Percentiles rank a stretch among this genome's conserved stretches.
phyloP scores from a whole-genome alignment of 139 green algal genomes.

The Parachlorella kessleri region DNA sequence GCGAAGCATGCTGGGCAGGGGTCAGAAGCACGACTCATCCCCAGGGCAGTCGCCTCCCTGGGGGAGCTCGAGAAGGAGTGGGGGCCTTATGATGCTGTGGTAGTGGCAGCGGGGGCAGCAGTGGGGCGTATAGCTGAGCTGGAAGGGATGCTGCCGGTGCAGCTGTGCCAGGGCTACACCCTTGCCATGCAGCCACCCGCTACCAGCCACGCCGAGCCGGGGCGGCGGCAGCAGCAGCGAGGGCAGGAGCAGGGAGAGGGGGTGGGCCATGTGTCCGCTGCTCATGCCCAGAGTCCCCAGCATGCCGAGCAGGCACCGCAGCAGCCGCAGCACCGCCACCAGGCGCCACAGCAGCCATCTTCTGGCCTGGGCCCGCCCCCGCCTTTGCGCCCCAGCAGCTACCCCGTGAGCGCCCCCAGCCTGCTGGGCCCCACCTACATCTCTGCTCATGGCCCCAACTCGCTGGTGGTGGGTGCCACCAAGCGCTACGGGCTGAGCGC shows the following conservation, averaged over 20 bases:
- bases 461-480: slow-evolving; percentile 74
- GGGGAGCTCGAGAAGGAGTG: slow-evolving; percentile 30
- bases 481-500: slow-evolving; percentile 56
- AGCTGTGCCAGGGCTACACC: slow-evolving; percentile 67
- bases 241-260: neutral
- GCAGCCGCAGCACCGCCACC: neutral
- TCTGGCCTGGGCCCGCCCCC: too few relatives aligned
- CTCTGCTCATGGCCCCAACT: slow-evolving; percentile 40
- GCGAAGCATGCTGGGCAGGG: neutral
- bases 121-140: slow-evolving; percentile 57
- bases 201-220: neutral
- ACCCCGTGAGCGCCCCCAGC: slow-evolving; percentile 54
- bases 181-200: slow-evolving; percentile 48
- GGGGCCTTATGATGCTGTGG: slow-evolving; percentile 50
- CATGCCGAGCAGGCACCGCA: neutral
- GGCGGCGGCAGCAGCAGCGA: neutral
- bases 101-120: slow-evolving; percentile 74
- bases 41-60: slow-evolving; percentile 44
- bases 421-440: slow-evolving; percentile 82
- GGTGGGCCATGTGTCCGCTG: too few relatives aligned
- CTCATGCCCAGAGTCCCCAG: neutral
- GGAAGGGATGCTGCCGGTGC: slow-evolving; percentile 39
- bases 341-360: neutral
- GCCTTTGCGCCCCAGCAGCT: slow-evolving; percentile 12
- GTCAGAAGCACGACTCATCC: slow-evolving; percentile 26